phyloP scores from a whole-genome alignment of 2,329 filamentous ascomycete species.

The Coniochaeta pulveracea region DNA sequence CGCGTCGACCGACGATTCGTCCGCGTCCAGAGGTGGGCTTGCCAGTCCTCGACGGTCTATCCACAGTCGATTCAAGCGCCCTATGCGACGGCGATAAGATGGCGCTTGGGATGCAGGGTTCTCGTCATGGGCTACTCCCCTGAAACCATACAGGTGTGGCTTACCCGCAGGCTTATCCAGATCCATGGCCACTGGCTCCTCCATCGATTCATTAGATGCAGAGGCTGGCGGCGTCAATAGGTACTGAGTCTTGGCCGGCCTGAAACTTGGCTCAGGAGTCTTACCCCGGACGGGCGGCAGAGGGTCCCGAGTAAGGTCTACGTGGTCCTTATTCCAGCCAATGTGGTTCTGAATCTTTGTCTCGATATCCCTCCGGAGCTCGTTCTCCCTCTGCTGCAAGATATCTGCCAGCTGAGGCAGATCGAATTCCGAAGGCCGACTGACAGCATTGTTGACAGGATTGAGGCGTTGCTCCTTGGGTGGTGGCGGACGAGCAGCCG shows the following conservation, averaged over 20 bases:
- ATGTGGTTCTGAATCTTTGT: constrained; percentile 79
- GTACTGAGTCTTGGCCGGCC: constrained; percentile 61
- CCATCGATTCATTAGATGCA: constrained; percentile 34
- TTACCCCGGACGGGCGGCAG: constrained; percentile 67
- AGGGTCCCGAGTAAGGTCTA: constrained; percentile 78
- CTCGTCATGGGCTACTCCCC: constrained; percentile 27
- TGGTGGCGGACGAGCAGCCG: constrained; percentile 50
- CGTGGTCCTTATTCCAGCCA: constrained; percentile 82
- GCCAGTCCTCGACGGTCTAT: constrained; percentile 71
- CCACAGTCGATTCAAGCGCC: constrained; percentile 74
- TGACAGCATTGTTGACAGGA: constrained; percentile 57
- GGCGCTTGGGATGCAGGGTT: constrained; percentile 33
- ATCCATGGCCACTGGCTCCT: constrained; percentile 33
- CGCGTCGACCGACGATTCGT: constrained; percentile 21
- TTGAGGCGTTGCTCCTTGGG: constrained; percentile 53
- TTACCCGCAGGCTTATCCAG: constrained; percentile 30
- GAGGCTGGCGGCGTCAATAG: constrained; percentile 54
- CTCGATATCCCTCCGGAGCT: constrained; percentile 73
- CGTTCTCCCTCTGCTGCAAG: constrained; percentile 68
- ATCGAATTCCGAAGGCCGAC: constrained; percentile 62
- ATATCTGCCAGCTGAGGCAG: constrained; percentile 67
- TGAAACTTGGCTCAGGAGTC: constrained; percentile 51
- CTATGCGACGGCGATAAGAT: constrained; percentile 73
- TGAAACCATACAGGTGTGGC: constrained; percentile 32
- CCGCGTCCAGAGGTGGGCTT: constrained; percentile 33